Conservation (phyloP, 106 monocot genomes). For the Acorus calamus region DNA sequence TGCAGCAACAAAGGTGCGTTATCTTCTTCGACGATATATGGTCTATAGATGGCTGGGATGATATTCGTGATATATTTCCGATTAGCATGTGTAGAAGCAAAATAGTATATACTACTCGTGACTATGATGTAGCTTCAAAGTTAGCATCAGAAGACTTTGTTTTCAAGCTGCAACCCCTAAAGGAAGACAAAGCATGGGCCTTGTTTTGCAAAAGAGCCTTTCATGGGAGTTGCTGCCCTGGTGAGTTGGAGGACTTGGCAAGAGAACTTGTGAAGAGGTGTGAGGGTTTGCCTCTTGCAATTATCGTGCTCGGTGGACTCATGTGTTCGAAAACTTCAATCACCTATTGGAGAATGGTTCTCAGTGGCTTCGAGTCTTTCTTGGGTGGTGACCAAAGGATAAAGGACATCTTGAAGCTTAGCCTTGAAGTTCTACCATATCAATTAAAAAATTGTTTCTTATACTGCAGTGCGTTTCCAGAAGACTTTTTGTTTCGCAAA, state of each 20-base stretch:
- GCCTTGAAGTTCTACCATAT: too few species aligned
- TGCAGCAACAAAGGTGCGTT: constrained; percentile 12
- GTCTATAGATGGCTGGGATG: constrained; percentile 12
- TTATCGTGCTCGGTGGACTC: constrained; percentile 33
- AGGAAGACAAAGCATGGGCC: constrained; percentile 23
- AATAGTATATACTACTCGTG: constrained; percentile 12
- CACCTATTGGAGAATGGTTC: too few species aligned
- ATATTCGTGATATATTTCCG: constrained; percentile 10
- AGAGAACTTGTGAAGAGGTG: constrained; percentile 26
- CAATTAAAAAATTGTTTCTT: too few species aligned
- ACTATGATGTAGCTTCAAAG: constrained; percentile 12
- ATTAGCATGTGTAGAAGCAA: constrained; percentile 7
- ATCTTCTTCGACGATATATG: constrained; percentile 30
- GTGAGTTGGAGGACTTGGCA: constrained; percentile 17
- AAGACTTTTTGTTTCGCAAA: too few species aligned
- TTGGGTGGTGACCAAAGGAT: too few species aligned
- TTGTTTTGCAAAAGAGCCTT: constrained; percentile 29
- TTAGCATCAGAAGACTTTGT: constrained; percentile 11
- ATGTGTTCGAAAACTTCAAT: constrained; percentile 10
- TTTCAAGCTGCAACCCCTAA: constrained; percentile 13
- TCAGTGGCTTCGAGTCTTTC: too few species aligned
- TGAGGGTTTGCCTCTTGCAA: constrained; percentile 40
- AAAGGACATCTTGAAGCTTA: too few species aligned
- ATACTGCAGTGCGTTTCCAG: too few species aligned
- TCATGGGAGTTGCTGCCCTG: not conserved